Percentiles rank a stretch among this genome's conserved stretches.
These are phyloP conservation scores for Suillus luteus DNA, from an alignment of 768 basidiomycete species.

Conservation along the genomic window DNA sequence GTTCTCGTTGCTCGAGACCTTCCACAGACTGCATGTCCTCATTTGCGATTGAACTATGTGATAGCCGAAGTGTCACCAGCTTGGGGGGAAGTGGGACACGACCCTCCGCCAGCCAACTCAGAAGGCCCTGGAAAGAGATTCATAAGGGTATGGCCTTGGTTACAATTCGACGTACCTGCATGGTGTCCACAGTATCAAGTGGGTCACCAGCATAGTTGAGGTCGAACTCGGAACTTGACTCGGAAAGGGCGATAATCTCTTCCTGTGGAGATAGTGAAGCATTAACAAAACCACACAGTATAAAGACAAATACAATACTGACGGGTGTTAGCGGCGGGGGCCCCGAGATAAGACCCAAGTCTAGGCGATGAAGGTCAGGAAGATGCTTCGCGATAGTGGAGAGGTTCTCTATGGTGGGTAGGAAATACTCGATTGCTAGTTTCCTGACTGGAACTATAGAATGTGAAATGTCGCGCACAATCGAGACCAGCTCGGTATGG, in stretches of 20 bases:
- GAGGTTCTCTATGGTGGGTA: not conserved
- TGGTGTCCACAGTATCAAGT: not conserved
- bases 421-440: not conserved
- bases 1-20: not conserved
- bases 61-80: conserved; percentile 1
- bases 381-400: not conserved
- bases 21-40: not conserved
- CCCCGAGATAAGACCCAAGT: not conserved
- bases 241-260: not conserved
- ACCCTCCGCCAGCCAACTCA: not conserved
- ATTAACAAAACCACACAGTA: not conserved
- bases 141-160: not conserved
- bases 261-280: not conserved
- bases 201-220: too few relatives aligned
- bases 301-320: not conserved
- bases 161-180: not conserved
- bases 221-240: not conserved
- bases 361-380: conserved; percentile 2
- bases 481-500: not conserved
- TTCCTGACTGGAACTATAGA: conserved; percentile 1
- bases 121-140: not conserved
- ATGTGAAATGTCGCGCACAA: not conserved
- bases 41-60: not conserved
- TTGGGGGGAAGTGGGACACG: conserved; percentile 4
- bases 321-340: not conserved